Evolutionary conservation across 805 yeast genomes (phyloP).

Genomic region (Starmerella sirachaensis): DNA sequence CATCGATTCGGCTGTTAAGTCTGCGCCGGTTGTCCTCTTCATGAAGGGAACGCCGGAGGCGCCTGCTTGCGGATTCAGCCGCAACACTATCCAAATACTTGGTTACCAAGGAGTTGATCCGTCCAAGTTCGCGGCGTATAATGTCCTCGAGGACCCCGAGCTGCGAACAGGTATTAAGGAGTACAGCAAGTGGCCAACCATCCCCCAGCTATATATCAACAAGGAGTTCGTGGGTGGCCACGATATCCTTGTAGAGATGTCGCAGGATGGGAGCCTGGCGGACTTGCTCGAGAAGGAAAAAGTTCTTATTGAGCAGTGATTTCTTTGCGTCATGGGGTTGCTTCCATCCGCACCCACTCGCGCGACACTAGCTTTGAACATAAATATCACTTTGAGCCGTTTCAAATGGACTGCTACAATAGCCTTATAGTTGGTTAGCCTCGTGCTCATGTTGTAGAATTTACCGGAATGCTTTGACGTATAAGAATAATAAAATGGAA

Average conservation of each 20-base stretch:
- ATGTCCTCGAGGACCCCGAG: constrained; percentile 89
- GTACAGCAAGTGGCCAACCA: constrained; percentile 94
- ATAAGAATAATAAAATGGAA: too few relatives aligned
- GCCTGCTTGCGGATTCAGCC: constrained; percentile 95
- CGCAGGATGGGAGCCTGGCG: constrained; percentile 71
- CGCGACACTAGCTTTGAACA: neutral
- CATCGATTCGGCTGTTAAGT: constrained; percentile 68
- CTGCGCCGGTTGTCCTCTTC: constrained; percentile 91
- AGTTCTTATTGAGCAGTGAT: constrained; percentile 51
- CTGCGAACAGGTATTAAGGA: constrained; percentile 93
- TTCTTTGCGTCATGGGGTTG: neutral
- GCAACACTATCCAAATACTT: constrained; percentile 83
- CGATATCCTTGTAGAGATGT: constrained; percentile 87
- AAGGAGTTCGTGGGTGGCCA: constrained; percentile 96
- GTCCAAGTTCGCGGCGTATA: constrained; percentile 87
- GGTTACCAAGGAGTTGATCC: constrained; percentile 98
- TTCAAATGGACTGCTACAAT: too few relatives aligned
- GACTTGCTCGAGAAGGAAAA: constrained; percentile 68
- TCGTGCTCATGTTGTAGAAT: too few relatives aligned
- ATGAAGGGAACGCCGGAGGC: constrained; percentile 99
- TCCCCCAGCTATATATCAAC: constrained; percentile 83
- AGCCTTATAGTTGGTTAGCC: too few relatives aligned
- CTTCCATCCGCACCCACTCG: neutral
- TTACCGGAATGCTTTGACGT: too few relatives aligned
- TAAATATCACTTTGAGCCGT: too few relatives aligned